These are phyloP conservation scores for Sphagnum tenellum DNA, from an alignment of 225 moss, liverwort and hornwort species.

Conservation along the genomic window DNA sequence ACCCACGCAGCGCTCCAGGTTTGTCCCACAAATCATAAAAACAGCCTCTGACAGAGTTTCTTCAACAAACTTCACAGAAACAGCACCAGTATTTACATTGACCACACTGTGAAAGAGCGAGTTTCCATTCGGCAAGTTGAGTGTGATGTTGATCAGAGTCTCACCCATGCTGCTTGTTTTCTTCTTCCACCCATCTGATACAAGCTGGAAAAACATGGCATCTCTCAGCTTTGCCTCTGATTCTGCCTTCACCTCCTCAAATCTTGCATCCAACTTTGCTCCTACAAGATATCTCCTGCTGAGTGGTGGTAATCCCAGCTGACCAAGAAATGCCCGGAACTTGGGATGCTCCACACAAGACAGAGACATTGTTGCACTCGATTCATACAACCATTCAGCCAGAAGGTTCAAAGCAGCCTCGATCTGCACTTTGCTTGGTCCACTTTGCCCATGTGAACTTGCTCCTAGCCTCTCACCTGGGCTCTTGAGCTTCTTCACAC, in stretches of 20 bases:
- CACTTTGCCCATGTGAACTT: slow-evolving; percentile 13
- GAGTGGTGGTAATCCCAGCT: slow-evolving; percentile 73
- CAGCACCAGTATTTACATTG: slow-evolving; percentile 66
- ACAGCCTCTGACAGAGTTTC: slow-evolving; percentile 79
- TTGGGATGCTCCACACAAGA: slow-evolving; percentile 93
- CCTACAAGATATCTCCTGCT: slow-evolving; percentile 66
- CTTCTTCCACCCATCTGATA: slow-evolving; percentile 83
- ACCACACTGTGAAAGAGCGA: slow-evolving; percentile 75
- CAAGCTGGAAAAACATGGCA: slow-evolving; percentile 83
- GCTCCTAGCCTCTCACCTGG: slow-evolving; percentile 43
- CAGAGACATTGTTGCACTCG: slow-evolving; percentile 71
- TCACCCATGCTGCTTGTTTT: slow-evolving; percentile 66
- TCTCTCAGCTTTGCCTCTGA: slow-evolving; percentile 78
- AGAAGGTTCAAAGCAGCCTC: slow-evolving; percentile 74
- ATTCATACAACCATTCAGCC: slow-evolving; percentile 87
- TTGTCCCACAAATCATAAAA: slow-evolving; percentile 55
- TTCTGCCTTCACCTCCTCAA: slow-evolving; percentile 76
- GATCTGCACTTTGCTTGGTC: slow-evolving; percentile 61
- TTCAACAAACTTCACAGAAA: slow-evolving; percentile 75
- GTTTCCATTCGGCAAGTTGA: slow-evolving; percentile 83
- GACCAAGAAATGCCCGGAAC: slow-evolving; percentile 70
- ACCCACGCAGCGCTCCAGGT: slow-evolving; percentile 76
- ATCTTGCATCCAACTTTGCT: slow-evolving; percentile 71
- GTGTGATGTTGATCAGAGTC: slow-evolving; percentile 67
- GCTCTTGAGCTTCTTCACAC: slow-evolving; percentile 84